These are phyloP conservation scores for Ustilago bromivora DNA, from an alignment of 1,284 basidiomycete genomes.

Conservation along the genomic window DNA sequence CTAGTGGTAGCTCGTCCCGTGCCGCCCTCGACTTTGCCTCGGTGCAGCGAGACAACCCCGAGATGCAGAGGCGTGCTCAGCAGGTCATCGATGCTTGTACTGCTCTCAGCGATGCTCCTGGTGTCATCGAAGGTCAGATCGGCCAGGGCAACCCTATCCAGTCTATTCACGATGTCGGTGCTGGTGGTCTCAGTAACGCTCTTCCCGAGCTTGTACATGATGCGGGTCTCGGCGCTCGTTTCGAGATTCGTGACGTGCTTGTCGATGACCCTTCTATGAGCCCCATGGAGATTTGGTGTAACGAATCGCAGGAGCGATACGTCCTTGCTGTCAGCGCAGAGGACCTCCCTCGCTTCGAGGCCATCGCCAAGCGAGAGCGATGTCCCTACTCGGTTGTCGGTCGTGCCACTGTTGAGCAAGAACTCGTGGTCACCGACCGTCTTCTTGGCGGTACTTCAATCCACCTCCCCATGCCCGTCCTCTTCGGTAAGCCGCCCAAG, in stretches of 20 bases:
- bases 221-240: constrained; percentile 86
- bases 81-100: constrained; percentile 88
- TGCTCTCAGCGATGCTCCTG: constrained; percentile 51
- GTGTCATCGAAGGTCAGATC: constrained; percentile 37
- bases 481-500: constrained; percentile 96
- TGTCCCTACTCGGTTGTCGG: constrained; percentile 95
- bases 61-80: constrained; percentile 97
- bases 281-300: constrained; percentile 99
- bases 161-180: constrained; percentile 98
- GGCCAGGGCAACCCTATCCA: constrained; percentile 79
- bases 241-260: constrained; percentile 93
- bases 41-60: constrained; percentile 96
- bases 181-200: constrained; percentile 95
- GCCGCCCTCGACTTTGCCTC: constrained; percentile 96
- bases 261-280: constrained; percentile 94
- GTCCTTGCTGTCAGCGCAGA: constrained; percentile 76
- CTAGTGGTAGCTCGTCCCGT: constrained; percentile 76
- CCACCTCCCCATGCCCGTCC: constrained; percentile 89
- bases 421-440: constrained; percentile 89
- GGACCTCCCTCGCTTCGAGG: constrained; percentile 75
- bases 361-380: constrained; percentile 86
- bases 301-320: constrained; percentile 98
- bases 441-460: constrained; percentile 84
- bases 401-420: constrained; percentile 79
- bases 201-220: constrained; percentile 97